Evolutionary conservation across 1,139 yeast species (phyloP).

Genomic region (Blastobotrys capitulatus): DNA sequence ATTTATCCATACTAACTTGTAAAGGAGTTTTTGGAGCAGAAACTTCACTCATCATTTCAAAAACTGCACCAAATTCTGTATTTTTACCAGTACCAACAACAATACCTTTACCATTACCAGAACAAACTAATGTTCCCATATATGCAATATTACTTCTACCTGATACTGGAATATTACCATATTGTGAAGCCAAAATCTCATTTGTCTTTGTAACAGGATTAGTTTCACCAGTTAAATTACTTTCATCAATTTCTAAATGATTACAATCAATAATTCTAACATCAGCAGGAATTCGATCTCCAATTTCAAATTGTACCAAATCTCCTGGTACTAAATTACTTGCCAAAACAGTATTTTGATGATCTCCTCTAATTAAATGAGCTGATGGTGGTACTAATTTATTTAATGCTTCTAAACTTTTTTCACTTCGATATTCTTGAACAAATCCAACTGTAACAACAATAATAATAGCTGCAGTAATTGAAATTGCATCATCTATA

Average conservation of each 20-base stretch:
- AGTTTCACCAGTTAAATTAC: constrained; percentile 91
- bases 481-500: constrained; percentile 85
- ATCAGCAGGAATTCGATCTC: constrained; percentile 80
- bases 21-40: constrained; percentile 96
- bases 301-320: constrained; percentile 57
- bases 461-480: constrained; percentile 74
- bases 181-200: constrained; percentile 39
- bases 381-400: constrained; percentile 93
- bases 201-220: constrained; percentile 56
- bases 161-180: constrained; percentile 35
- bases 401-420: constrained; percentile 84
- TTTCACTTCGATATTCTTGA: constrained; percentile 92
- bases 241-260: constrained; percentile 81
- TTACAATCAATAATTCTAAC: constrained; percentile 90
- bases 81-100: constrained; percentile 86
- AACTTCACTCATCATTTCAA: constrained; percentile 88
- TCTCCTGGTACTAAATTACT: constrained; percentile 82
- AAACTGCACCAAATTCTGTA: constrained; percentile 84
- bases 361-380: constrained; percentile 67
- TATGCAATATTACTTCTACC: constrained; percentile 74
- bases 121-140: constrained; percentile 95
- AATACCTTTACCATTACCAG: constrained; percentile 87
- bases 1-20: constrained; percentile 88
- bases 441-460: constrained; percentile 95
- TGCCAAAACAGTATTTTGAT: constrained; percentile 74